phyloP scores from a whole-genome alignment of 1,284 basidiomycete species.

The Cutaneotrichosporon spelunceum region DNA sequence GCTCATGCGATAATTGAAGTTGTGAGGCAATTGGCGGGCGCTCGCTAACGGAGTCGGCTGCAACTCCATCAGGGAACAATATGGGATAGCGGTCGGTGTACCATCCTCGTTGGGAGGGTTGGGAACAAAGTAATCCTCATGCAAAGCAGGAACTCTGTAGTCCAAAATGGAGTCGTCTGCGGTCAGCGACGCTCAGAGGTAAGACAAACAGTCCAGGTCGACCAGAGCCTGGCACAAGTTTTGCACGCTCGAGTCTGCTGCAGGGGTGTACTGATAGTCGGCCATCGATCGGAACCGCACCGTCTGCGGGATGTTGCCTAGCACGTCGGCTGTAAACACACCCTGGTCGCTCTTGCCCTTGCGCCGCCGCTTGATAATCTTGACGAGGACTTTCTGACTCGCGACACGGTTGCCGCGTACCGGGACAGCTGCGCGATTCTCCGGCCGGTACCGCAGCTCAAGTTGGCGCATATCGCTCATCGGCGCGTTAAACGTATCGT shows the following conservation, averaged over 20 bases:
- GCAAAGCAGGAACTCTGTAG: conserved; percentile 65
- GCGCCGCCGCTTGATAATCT: conserved; percentile 60
- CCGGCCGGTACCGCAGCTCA: conserved; percentile 69
- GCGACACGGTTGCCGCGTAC: conserved; percentile 71
- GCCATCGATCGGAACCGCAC: conserved; percentile 88
- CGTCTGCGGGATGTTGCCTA: conserved; percentile 75
- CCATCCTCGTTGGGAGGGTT: conserved; percentile 24
- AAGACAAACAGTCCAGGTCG: conserved; percentile 66
- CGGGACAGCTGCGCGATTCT: conserved; percentile 73
- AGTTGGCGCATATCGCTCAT: conserved; percentile 53
- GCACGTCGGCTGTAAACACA: conserved; percentile 72
- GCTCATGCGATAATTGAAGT: conserved; percentile 33
- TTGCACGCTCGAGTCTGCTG: conserved; percentile 65
- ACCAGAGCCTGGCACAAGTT: conserved; percentile 69
- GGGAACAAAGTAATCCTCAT: conserved; percentile 58
- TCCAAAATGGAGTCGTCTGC: conserved; percentile 68
- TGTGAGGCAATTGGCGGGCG: conserved; percentile 31
- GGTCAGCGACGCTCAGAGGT: neutral
- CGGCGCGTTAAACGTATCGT: conserved; percentile 61
- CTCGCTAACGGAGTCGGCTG: conserved; percentile 42
- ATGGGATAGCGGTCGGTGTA: conserved; percentile 16
- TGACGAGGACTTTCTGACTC: conserved; percentile 75
- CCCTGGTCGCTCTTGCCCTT: conserved; percentile 27
- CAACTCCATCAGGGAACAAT: conserved; percentile 36
- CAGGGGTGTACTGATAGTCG: conserved; percentile 81